Conservation (phyloP, 352 stramenopile species). For the Phytophthora sansomeana region DNA sequence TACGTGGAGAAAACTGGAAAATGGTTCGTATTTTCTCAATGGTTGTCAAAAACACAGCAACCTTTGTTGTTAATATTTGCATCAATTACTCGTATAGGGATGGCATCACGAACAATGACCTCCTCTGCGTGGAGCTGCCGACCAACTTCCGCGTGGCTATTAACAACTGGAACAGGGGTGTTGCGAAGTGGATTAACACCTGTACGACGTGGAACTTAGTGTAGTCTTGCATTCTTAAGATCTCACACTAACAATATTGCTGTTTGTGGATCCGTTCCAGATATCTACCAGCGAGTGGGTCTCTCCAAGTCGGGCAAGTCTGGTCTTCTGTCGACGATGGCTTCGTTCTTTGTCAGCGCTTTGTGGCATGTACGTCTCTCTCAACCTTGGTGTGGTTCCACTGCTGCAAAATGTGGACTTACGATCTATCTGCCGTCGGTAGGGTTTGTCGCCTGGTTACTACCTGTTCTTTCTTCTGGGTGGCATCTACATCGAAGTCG, state of each 20-base stretch:
- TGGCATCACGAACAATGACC: constrained; percentile 88
- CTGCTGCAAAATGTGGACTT: not conserved
- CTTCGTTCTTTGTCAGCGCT: constrained; percentile 84
- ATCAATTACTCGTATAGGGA: constrained; percentile 52
- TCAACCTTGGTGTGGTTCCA: not conserved
- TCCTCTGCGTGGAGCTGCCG: constrained; percentile 86
- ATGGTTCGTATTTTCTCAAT: constrained; percentile 45
- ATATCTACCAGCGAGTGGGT: constrained; percentile 88
- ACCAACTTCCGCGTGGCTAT: constrained; percentile 88
- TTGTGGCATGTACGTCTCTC: constrained; percentile 77
- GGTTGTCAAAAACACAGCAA: not conserved
- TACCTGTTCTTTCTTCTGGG: constrained; percentile 90
- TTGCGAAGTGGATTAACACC: constrained; percentile 88
- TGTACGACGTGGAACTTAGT: constrained; percentile 46
- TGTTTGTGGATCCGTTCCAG: constrained; percentile 29
- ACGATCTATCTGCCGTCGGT: constrained; percentile 15
- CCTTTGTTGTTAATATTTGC: not conserved
- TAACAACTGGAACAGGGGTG: constrained; percentile 92
- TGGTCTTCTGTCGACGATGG: constrained; percentile 75
- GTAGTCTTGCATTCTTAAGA: not conserved
- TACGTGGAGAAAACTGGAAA: constrained; percentile 82
- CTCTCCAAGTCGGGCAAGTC: constrained; percentile 85
- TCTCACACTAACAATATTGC: constrained; percentile 4
- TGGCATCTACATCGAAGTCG: constrained; percentile 88
- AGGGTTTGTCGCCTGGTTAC: constrained; percentile 89